Base-by-base conservation (phyloP, 306 rosid genomes). In the Canavalia gladiata region DNA sequence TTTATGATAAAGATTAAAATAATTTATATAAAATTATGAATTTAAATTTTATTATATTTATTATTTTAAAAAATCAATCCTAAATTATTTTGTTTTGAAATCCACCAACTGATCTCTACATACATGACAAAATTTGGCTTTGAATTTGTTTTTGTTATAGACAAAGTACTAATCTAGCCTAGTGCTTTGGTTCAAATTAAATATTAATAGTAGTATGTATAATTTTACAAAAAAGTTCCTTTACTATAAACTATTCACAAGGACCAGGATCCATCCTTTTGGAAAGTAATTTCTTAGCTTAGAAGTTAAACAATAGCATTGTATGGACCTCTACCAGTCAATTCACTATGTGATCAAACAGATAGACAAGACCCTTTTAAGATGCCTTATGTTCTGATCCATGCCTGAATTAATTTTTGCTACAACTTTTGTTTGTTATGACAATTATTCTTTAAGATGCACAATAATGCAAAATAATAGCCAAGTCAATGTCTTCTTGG, bases 401-500 rank as follows among this genome's bases (percentile, higher is more conserved):
- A 25, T 68, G 68, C 10, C 28, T 9, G 13, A 57, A 65, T 34
- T 35, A 68, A 68, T 57, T 56, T 68, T 56, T 68, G 30, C n/a
- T 2, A 45, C 3, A 79, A 57, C 67, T 8, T 68, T 79, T 57
- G 77, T 57, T 79, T 57, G 69, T 31, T 57, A 7, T 42, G 37
- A 39, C 5, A 30, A 42, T 4, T 25, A 68, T 67, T 56, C 33
- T 50, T 11, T 41, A 1, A 41, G 33, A 25, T 52, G 39, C 7
- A 12, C 54, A 70, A 71, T 11, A 41, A 74, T 64, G 42, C 10
- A 31, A 60, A 18, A 64, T 9, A 74, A 33, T 25, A 68, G 46
- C 12, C 30, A 11, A 56, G 71, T 68, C 66, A 49, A 25, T 28
- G 64, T 82, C 67, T 49, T 35, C 7, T 8, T 52, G 8, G 76